Evolutionary conservation across 306 rosid genomes (phyloP), one percentile per base, ranked within the genome.

Genomic region (Dryas drummondii): DNA sequence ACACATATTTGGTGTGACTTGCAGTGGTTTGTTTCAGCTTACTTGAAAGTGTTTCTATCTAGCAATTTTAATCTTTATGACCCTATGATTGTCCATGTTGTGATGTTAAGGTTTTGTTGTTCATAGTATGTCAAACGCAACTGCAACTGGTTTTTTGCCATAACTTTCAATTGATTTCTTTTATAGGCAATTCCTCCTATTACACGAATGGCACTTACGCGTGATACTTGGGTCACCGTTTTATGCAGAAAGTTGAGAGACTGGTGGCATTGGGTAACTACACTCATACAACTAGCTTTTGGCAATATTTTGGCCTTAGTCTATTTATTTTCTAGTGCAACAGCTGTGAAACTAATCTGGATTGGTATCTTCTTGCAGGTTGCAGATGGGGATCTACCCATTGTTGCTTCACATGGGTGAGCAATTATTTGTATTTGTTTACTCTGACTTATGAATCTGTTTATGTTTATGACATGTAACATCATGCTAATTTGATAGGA

Each of bases 191-290:
- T 96, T 81, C 99, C 99, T 84, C 99, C 99, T 56, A 72, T 96
- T 78, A 96, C 93, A 4, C 85, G 99, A 75, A 90, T 92, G 97
- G 99, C 99, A 68, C 98, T 96, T 75, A 96, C 99, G 62, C 93
- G 96, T 57, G 92, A 89, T 82, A 89, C 98, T 26, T 96, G 99
- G 99, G 83, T 96, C 83, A 96, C 99, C 0, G 94, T 92, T 61
- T 87, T 96, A 76, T 96, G 99, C 88, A 84, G 99, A 83, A 96
- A 96, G 89, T 84, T 96, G 86, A 91, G 97, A 84, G 99, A 92
- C 73, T 96, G 99, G 99, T 96, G 99, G 99, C 96, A 87, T 80
- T 96, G 99, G 99, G 99, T 96, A 92, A 84, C n/a, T 72, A 55
- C 37, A 68, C 69, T 55, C 60, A 51, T 72, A 66, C 72, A 70